Conservation (phyloP, 345 rosid genomes). For the Citrus cavaleriei region DNA sequence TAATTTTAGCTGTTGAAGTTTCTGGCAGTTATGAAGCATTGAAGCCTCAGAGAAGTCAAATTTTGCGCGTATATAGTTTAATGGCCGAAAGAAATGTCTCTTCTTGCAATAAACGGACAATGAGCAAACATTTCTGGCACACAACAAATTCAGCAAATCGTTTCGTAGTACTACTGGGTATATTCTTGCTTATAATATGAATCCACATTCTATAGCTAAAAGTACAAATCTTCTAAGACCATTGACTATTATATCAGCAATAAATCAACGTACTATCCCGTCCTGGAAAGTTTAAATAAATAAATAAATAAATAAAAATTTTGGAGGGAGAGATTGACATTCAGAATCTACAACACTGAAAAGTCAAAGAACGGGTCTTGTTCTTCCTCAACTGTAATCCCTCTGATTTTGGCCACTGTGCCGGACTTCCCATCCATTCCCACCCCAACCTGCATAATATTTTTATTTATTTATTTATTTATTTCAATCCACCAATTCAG, state of each 20-base stretch:
- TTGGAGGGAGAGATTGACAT: background rate
- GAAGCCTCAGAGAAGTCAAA: background rate
- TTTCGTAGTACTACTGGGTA: background rate
- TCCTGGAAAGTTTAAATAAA: background rate
- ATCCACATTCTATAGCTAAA: too few species aligned
- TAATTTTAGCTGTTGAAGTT: background rate
- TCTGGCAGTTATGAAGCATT: background rate
- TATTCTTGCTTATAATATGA: too few species aligned
- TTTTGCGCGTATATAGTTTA: background rate
- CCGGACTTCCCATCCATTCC: conserved; percentile 76
- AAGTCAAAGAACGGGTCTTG: conserved; percentile 34
- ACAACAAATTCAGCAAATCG: background rate
- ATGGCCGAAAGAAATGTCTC: background rate
- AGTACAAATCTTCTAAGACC: too few species aligned
- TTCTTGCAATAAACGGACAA: background rate
- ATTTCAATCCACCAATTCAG: background rate
- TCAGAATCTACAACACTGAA: conserved; percentile 61
- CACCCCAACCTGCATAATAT: conserved; percentile 45
- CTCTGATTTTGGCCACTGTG: conserved; percentile 63
- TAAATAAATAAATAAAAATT: background rate
- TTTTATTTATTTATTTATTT: background rate
- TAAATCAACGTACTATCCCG: background rate
- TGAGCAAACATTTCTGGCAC: background rate
- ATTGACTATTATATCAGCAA: background rate
- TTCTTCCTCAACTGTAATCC: conserved; percentile 42